Evolutionary conservation across 129 eudicot genomes (phyloP).

Genomic region (Lonicera japonica): DNA sequence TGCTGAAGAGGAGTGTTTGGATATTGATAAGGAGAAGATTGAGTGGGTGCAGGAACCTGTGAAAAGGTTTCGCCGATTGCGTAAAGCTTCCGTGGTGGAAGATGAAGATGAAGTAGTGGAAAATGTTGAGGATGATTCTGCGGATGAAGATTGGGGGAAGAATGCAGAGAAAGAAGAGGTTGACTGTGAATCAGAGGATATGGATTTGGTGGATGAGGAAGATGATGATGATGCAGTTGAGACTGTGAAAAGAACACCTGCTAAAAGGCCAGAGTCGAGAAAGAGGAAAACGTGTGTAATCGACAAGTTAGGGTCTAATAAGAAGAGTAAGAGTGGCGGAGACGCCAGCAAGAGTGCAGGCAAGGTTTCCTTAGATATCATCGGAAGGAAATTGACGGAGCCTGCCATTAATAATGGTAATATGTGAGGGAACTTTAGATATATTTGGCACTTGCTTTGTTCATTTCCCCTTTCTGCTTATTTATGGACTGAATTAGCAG

Average conservation of each 20-base stretch:
- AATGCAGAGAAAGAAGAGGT: conserved; percentile 40
- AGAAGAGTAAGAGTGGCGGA: conserved; percentile 45
- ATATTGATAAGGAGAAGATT: conserved; percentile 52
- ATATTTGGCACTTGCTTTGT: neutral
- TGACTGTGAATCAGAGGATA: conserved; percentile 49
- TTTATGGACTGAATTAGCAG: neutral
- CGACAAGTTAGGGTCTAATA: conserved; percentile 23
- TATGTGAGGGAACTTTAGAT: conserved; percentile 29
- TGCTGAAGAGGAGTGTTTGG: conserved; percentile 65
- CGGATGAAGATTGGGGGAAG: conserved; percentile 78
- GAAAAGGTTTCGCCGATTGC: conserved; percentile 51
- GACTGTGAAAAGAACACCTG: conserved; percentile 12
- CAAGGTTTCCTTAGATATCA: conserved; percentile 19
- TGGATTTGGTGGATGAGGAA: conserved; percentile 58
- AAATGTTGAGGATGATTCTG: conserved; percentile 35
- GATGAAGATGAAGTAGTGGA: conserved; percentile 43
- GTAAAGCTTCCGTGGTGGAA: conserved; percentile 39
- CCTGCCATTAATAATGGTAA: conserved; percentile 18
- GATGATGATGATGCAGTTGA: conserved; percentile 19
- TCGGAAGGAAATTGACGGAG: conserved; percentile 12
- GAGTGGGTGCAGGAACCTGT: conserved; percentile 55
- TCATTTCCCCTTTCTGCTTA: no score
- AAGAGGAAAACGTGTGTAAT: conserved; percentile 29
- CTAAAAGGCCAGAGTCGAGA: conserved; percentile 16
- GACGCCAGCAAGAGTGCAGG: conserved; percentile 7